Evolutionary conservation across 2,329 filamentous ascomycete genomes (phyloP), one percentile per base, ranked within the genome.

Genomic region (Niveomyces coronatus): DNA sequence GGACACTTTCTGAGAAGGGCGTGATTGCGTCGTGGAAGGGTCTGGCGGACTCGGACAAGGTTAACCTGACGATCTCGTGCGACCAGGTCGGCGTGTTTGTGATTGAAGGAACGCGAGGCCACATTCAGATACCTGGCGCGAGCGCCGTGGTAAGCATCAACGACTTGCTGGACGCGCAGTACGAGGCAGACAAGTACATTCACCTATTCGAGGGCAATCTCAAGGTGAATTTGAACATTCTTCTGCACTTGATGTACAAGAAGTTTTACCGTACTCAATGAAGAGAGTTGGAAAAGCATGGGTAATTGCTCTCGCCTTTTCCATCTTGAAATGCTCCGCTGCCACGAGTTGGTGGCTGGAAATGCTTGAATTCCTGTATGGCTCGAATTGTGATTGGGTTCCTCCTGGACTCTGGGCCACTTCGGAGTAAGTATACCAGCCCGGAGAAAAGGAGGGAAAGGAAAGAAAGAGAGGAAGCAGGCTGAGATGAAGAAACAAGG

Each of bases 221-320:
- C 55, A 81, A 83, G 62, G 74, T 98, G 54, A 96, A 96, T 60
- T 91, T 98, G 53, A 98, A 98, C 66, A 62, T 98, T 54, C 77
- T 98, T 64, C 70, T 98, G 68, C 91, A 98, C 71, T 69, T 96
- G 60, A 75, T 98, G 49, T 96, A 96, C 70, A 94, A 93, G 75
- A 98, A 98, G 71, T 98, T 98, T 62, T 98, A 98, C 58, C 68
- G 77, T 44, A 81, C 78, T 43, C 76, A 80, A 53, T 79, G 64
- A 63, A 19, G 14, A 15, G 14, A 26, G 24, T 23, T 16, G n/a
- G 8, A 4, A 8, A 17, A 29, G 23, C 14, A 24, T 35, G 14
- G 16, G 9, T 4, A 16, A 16, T 16, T 10, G 29, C 18, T 26
- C 17, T 22, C 16, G n/a, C 13, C 20, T n/a, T 39, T 20, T 23